Percentiles rank a stretch among this genome's conserved stretches.
phyloP scores from a whole-genome alignment of 495 filamentous ascomycete species.

The Lophiotrema nucula region DNA sequence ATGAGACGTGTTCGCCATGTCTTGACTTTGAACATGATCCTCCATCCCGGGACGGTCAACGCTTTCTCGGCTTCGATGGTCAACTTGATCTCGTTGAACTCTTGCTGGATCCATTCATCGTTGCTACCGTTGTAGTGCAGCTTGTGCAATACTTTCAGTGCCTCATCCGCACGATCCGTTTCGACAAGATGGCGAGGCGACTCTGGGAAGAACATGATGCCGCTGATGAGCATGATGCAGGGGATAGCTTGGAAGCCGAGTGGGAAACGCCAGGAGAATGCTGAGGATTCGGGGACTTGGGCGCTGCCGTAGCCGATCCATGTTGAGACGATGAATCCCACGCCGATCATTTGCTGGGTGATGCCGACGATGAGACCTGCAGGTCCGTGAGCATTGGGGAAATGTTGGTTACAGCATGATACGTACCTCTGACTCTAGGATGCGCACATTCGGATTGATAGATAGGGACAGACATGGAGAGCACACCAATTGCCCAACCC shows the following conservation, averaged over 20 bases:
- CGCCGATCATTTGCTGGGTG: constrained; percentile 62
- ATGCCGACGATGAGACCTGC: constrained; percentile 53
- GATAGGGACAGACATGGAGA: constrained; percentile 49
- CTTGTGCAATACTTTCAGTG: constrained; percentile 54
- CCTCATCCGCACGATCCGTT: constrained; percentile 51
- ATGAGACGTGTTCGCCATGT: constrained; percentile 66
- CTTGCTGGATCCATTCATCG: constrained; percentile 59
- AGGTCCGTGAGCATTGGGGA: background rate
- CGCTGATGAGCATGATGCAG: constrained; percentile 51
- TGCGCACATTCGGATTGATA: constrained; percentile 48
- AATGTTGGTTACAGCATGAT: constrained; percentile 17
- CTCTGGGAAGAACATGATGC: constrained; percentile 60
- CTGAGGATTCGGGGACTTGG: constrained; percentile 37
- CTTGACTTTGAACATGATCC: constrained; percentile 61
- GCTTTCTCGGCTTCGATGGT: constrained; percentile 55
- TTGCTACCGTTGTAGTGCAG: constrained; percentile 60
- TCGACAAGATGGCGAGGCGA: constrained; percentile 59
- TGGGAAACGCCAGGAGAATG: constrained; percentile 59
- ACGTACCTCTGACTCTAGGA: constrained; percentile 52
- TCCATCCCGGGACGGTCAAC: constrained; percentile 65
- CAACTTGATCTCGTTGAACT: constrained; percentile 65
- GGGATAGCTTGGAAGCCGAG: constrained; percentile 60
- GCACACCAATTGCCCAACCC: constrained; percentile 55
- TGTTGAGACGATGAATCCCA: constrained; percentile 48
- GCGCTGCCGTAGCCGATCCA: constrained; percentile 39